Evolutionary conservation across 23 red algal species (phyloP).

Genomic region (Gracilaria domingensis): DNA sequence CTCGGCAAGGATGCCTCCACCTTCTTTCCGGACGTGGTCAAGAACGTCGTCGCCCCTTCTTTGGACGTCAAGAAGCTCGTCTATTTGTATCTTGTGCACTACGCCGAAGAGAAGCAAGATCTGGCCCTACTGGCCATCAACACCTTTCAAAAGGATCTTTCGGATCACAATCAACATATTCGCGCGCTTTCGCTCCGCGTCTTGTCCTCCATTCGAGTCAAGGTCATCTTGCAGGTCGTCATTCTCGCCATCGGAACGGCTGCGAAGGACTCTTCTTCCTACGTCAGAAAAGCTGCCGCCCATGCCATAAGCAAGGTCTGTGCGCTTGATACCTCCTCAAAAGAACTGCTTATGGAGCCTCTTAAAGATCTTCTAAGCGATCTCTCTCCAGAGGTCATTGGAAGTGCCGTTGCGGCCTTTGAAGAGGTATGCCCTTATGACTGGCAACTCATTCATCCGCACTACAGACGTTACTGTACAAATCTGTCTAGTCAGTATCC

Average conservation of each 20-base stretch:
- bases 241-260: constrained; percentile 77
- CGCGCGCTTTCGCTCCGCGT: constrained; percentile 92
- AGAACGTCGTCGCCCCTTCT: constrained; percentile 77
- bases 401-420: constrained; percentile 67
- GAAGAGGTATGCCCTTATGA: constrained; percentile 68
- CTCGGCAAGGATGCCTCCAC: constrained; percentile 88
- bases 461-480: constrained; percentile 69
- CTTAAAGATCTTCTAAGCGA: constrained; percentile 76
- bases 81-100: constrained; percentile 96
- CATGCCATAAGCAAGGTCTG: constrained; percentile 85
- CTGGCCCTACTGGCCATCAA: constrained; percentile 94
- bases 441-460: constrained; percentile 79
- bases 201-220: constrained; percentile 88
- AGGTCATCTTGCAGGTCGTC: constrained; percentile 82
- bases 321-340: constrained; percentile 69
- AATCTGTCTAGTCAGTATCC: constrained; percentile 67
- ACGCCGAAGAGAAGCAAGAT: constrained; percentile 91
- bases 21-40: constrained; percentile 94
- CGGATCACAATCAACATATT: constrained; percentile 85
- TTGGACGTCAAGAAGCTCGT: constrained; percentile 93
- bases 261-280: constrained; percentile 76
- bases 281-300: constrained; percentile 93
- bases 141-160: constrained; percentile 93
- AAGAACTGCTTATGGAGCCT: constrained; percentile 72
- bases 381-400: constrained; percentile 66